Base-by-base conservation (phyloP, 257 asterid species). In the Ligustrum vulgare region DNA sequence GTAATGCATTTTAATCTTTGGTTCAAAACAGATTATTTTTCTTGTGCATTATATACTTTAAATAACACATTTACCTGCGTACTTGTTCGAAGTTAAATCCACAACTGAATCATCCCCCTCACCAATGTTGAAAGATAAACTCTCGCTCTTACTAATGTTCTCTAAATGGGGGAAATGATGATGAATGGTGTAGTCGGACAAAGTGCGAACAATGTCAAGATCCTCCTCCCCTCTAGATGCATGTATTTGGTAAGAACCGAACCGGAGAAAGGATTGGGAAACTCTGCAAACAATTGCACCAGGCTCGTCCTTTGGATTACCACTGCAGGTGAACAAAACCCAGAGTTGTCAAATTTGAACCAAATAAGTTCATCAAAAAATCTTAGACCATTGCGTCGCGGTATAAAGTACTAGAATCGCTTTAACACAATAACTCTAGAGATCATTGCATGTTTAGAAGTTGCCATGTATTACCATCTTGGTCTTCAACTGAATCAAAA, bases 261-360 rank as follows among this genome's bases (percentile, higher is more conserved):
- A 95, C 12, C 99, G 96, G 70, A 95, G 80, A 82, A 95, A 95
- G 69, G 99, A 95, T 79, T 81, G 97, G 69, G 99, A 89, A 70
- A 91, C 97, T 84, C 99, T 85, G 83, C 99, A 93, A 69, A 93
- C 96, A 82, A 95, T 75, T 75, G 99, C 99, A 73, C 99, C 99
- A 23, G 97, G 98, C 81, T 95, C 99, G 39, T 95, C 97, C 89
- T 93, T 95, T 37, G 98, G 96, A 76, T 95, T 91, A 73, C 97
- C 98, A 86, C 99, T 95, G 93, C 84, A 82, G 15, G 82, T 63
- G 80, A 79, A 76, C 11, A 64, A 65, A 75, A 73, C 75, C 35
- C 16, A 35, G 18, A 65, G 67, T 62, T 23, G 47, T 64, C 74
- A 33, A 51, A 49, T 49, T 49, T 41, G 49, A 41, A 41, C 31